phyloP scores from a whole-genome alignment of 371 early-diverging fungal genomes.

The Capniomyces stellatus region DNA sequence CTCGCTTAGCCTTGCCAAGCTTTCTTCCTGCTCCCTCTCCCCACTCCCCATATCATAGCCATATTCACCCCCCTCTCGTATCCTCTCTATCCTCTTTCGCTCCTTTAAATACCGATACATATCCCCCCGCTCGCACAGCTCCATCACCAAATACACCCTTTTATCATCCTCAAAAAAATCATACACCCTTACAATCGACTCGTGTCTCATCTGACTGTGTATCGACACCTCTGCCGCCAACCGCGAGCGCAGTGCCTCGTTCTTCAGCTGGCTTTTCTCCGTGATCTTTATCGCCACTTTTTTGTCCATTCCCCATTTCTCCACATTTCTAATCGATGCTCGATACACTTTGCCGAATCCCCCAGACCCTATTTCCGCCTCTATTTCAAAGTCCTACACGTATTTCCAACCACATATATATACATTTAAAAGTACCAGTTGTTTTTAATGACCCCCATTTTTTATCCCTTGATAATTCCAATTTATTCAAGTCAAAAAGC shows the following conservation, averaged over 20 bases:
- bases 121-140: slow-evolving; percentile 44
- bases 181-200: slow-evolving; percentile 28
- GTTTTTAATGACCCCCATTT: no score
- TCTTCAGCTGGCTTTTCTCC: slow-evolving; percentile 12
- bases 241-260: slow-evolving; percentile 12
- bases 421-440: background rate
- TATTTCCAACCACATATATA: background rate
- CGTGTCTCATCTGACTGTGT: slow-evolving; percentile 34
- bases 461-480: no score
- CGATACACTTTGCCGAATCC: slow-evolving; percentile 23
- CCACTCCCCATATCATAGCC: no score
- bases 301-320: background rate
- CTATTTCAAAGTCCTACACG: slow-evolving; percentile 1
- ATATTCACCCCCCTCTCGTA: no score
- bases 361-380: slow-evolving; percentile 18
- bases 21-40: background rate
- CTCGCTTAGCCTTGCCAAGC: slow-evolving; percentile 11
- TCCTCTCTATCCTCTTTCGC: background rate
- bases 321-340: slow-evolving; percentile 1
- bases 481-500: no score
- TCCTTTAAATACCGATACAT: slow-evolving; percentile 37
- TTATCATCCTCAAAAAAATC: slow-evolving; percentile 42
- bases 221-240: slow-evolving; percentile 42
- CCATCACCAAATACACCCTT: slow-evolving; percentile 60
- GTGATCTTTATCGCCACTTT: slow-evolving; percentile 22